Percentiles rank a stretch among this genome's conserved stretches.
phyloP scores from a whole-genome alignment of 805 yeast species.

The Maudiozyma bulderi region DNA sequence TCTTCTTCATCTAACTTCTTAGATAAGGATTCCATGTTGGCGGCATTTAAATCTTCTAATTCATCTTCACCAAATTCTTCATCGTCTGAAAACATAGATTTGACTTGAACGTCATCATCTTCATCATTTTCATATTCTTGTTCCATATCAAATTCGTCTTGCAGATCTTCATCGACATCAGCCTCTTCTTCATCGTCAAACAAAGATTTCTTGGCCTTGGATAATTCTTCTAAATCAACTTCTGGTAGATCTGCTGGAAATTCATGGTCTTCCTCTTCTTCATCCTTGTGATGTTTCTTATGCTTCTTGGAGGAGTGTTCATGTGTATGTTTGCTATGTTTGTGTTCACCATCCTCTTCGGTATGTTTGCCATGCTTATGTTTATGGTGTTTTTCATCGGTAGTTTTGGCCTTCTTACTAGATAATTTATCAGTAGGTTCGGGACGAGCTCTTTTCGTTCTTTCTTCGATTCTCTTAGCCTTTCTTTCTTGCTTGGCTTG shows the following conservation, averaged over 20 bases:
- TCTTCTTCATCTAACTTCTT: constrained; percentile 52
- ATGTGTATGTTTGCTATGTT: neutral
- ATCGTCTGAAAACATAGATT: constrained; percentile 77
- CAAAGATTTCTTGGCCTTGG: constrained; percentile 61
- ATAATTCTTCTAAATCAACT: constrained; percentile 56
- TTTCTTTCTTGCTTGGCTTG: constrained; percentile 39
- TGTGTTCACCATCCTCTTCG: neutral
- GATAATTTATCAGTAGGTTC: constrained; percentile 6
- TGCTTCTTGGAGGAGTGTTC: constrained; percentile 4
- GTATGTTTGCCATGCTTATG: constrained; percentile 2
- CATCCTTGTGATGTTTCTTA: constrained; percentile 8
- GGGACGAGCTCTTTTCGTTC: constrained; percentile 14
- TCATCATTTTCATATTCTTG: constrained; percentile 40
- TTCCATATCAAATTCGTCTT: constrained; percentile 51
- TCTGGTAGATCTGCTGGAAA: constrained; percentile 42
- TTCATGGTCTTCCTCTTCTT: constrained; percentile 3
- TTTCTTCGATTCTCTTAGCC: constrained; percentile 30
- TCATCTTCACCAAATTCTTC: constrained; percentile 51
- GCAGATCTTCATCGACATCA: constrained; percentile 27
- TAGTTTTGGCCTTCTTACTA: constrained; percentile 8
- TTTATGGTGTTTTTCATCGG: constrained; percentile 1
- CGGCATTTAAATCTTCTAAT: constrained; percentile 65
- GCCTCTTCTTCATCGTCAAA: constrained; percentile 50
- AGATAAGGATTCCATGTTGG: constrained; percentile 75
- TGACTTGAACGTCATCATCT: constrained; percentile 30